Evolutionary conservation across 176 grass and related monocot species (phyloP).

Genomic region (barley (Hordeum vulgare)): MorexV3_pseudomolecules_assembly NC_058524.1:88931580-88932079

Average conservation of each 20-base stretch:
- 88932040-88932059: not conserved
- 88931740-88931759: constrained; percentile 57
- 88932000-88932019: not conserved
- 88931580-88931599: not conserved
- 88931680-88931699: constrained; percentile 8
- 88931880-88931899: constrained; percentile 62
- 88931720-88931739: constrained; percentile 23
- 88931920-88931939: constrained; percentile 67
- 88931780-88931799: constrained; percentile 49
- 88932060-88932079: not conserved
- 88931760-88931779: constrained; percentile 66
- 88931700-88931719: not conserved
- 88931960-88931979: constrained; percentile 76
- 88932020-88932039: too few relatives aligned
- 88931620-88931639: not conserved
- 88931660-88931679: constrained; percentile 27
- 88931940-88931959: constrained; percentile 77
- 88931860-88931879: constrained; percentile 74
- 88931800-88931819: constrained; percentile 56
- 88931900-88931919: constrained; percentile 61
- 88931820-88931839: constrained; percentile 62
- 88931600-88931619: not conserved
- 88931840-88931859: constrained; percentile 44
- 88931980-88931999: constrained; percentile 76
- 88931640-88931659: not conserved